Conservation (phyloP, 2,329 filamentous ascomycete genomes). For the Tympanopsis confertula region DNA sequence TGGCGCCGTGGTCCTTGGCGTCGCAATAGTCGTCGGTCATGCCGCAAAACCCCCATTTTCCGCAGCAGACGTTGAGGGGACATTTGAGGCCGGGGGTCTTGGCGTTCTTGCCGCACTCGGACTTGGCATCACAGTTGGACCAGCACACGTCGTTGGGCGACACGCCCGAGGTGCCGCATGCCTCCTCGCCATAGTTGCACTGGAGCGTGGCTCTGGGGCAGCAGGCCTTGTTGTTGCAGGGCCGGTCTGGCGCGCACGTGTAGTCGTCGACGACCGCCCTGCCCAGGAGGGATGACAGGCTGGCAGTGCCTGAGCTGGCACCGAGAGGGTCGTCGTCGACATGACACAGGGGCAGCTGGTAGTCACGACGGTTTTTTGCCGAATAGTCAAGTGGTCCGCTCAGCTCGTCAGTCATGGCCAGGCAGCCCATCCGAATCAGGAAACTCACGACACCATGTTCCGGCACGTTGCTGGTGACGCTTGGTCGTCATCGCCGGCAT, state of each 20-base stretch:
- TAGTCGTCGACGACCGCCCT: slow-evolving; percentile 5
- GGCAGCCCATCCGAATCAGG: too few species aligned
- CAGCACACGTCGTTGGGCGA: slow-evolving; percentile 15
- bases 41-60: slow-evolving; percentile 5
- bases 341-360: too few species aligned
- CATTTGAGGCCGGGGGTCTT: slow-evolving; percentile 11
- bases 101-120: slow-evolving; percentile 17
- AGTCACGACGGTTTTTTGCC: too few species aligned
- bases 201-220: slow-evolving; percentile 8
- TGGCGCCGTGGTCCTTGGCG: neutral
- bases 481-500: too few species aligned
- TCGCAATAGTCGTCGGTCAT: slow-evolving; percentile 10
- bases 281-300: neutral
- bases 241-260: slow-evolving; percentile 8
- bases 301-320: too few species aligned
- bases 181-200: slow-evolving; percentile 8
- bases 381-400: too few species aligned
- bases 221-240: slow-evolving; percentile 12
- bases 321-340: too few species aligned
- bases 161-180: slow-evolving; percentile 10
- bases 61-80: slow-evolving; percentile 11
- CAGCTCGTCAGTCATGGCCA: too few species aligned
- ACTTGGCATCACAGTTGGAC: slow-evolving; percentile 17
- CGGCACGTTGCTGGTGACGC: too few species aligned
- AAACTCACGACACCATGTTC: too few species aligned